Percentiles rank a stretch among this genome's conserved stretches.
phyloP scores from a whole-genome alignment of 176 grass and related monocot species.

The Cenchrus purpureus region DNA sequence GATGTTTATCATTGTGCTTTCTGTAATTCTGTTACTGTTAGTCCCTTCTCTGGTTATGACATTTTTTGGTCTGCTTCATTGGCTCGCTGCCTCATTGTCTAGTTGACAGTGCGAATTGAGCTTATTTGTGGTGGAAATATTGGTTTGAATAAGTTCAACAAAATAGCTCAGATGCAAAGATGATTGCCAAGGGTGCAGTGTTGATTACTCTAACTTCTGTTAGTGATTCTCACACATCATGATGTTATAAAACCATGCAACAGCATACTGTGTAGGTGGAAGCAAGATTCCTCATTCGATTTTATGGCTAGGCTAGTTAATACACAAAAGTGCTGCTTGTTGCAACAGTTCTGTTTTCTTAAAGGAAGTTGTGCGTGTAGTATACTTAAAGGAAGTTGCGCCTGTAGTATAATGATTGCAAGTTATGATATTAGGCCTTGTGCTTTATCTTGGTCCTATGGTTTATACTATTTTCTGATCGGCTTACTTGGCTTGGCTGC shows the following conservation, averaged over 20 bases:
- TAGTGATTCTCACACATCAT: neutral
- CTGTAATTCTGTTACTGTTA: neutral
- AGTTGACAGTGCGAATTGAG: neutral
- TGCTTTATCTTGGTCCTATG: neutral
- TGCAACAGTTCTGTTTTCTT: neutral
- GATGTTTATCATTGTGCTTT: neutral
- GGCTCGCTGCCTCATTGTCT: neutral
- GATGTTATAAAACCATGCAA: neutral
- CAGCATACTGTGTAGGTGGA: neutral
- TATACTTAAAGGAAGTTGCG: neutral
- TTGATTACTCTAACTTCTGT: neutral
- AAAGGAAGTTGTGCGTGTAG: neutral
- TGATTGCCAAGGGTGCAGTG: neutral
- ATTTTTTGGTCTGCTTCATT: neutral
- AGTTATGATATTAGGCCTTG: neutral
- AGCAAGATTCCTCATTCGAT: neutral
- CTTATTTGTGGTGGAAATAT: neutral
- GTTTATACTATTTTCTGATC: neutral
- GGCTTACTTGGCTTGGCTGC: neutral
- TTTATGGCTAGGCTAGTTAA: neutral
- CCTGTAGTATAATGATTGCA: neutral
- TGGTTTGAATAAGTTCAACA: neutral
- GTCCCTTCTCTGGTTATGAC: neutral
- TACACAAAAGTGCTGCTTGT: neutral
- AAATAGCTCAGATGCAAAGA: neutral